Conservation (phyloP, 805 yeast species). For the Saccharomycopsis synnaedendra region DNA sequence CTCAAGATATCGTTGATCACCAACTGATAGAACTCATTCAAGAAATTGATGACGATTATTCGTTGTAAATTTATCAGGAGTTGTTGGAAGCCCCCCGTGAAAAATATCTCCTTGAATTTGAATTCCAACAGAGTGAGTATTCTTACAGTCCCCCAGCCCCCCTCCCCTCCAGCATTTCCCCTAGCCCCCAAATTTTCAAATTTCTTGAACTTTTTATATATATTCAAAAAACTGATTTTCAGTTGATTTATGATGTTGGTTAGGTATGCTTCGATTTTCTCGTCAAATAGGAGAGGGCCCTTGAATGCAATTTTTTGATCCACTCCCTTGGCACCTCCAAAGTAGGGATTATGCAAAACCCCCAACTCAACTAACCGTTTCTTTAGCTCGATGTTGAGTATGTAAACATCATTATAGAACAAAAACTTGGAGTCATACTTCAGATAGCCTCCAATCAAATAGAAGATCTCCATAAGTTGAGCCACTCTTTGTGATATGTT, state of each 20-base stretch:
- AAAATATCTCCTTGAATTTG: conserved; percentile 17
- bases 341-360: conserved; percentile 1
- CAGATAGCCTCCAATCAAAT: conserved; percentile 14
- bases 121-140: conserved; percentile 16
- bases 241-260: conserved; percentile 13
- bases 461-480: conserved; percentile 13
- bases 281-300: conserved; percentile 7
- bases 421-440: conserved; percentile 16
- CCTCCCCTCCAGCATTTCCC: not conserved
- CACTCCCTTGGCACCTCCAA: not conserved
- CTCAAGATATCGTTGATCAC: conserved; percentile 13
- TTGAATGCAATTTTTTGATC: not conserved
- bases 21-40: conserved; percentile 16
- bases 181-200: conserved; percentile 5
- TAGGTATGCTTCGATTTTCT: conserved; percentile 12
- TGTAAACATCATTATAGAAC: conserved; percentile 15
- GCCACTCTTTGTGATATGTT: conserved; percentile 4
- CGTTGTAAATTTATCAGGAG: conserved; percentile 9
- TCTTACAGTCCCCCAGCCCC: not conserved
- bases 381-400: conserved; percentile 12
- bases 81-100: conserved; percentile 12
- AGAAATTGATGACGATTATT: conserved; percentile 11
- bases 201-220: conserved; percentile 14
- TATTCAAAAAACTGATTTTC: conserved; percentile 14
- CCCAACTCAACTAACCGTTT: not conserved